Evolutionary conservation across 2,329 filamentous ascomycete species (phyloP), one percentile per base, ranked within the genome.

Genomic region (Clonostachys byssicola): DNA sequence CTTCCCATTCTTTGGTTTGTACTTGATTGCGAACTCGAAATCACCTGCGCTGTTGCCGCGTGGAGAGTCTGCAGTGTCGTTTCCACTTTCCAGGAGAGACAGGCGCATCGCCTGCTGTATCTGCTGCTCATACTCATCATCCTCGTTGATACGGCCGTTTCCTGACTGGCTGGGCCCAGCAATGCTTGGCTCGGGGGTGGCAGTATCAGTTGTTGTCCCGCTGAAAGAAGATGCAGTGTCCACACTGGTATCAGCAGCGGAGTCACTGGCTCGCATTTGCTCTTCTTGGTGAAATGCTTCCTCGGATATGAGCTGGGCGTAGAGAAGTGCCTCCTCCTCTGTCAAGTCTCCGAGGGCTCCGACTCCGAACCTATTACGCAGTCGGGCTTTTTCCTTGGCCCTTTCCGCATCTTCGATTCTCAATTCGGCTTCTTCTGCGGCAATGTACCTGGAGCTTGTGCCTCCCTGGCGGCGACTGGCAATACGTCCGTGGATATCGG

Each of bases 351-450:
- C 79, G 2, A 96, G 68, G 1, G 65, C 64, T 34, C 91, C 89
- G 3, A 94, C 82, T 6, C 94, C 94, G 58, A 96, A 99, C 35
- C 92, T 83, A 33, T 81, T 84, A 35, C 82, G 86, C 23, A 97
- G 73, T 20, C 84, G 83, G 14, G 83, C 78, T 47, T 82, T 75
- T 58, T 95, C 86, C 47, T 84, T 85, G 20, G 76, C 75, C 38
- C 81, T 79, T 40, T 81, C 77, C 34, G 84, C 72, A 55, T 85
- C 83, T 58, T 95, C 89, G 9, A 78, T 78, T 47, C 87, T 85
- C 47, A 96, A 76, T 62, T 96, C 91, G 40, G 83, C 77, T 54
- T 87, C 81, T 64, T 97, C 92, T n/a, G 88, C 86, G 39, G 85
- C 85, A 52, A 97, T 97, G 59, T 92, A 92, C 52, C 86, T 86